Evolutionary conservation across 139 green algal species (phyloP).

Genomic region (Haematococcus sp.): DNA sequence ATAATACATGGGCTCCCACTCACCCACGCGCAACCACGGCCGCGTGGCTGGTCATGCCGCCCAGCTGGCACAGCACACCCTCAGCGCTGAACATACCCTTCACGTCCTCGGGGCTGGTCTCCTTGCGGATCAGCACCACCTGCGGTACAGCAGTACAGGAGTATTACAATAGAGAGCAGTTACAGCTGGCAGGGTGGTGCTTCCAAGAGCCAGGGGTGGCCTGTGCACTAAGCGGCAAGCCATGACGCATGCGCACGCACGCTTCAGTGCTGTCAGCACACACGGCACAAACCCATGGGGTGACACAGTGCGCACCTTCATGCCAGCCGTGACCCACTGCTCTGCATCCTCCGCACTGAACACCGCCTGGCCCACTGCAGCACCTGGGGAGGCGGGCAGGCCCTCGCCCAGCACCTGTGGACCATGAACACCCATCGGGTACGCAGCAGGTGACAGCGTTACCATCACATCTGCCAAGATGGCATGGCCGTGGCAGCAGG

Average conservation of each 20-base stretch:
- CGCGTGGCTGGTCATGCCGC: constrained; percentile 87
- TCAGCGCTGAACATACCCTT: constrained; percentile 68
- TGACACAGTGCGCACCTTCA: constrained; percentile 35
- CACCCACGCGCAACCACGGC: constrained; percentile 82
- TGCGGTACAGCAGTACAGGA: constrained; percentile 6
- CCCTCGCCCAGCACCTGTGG: constrained; percentile 19
- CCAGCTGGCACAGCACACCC: constrained; percentile 80
- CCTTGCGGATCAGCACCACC: constrained; percentile 72
- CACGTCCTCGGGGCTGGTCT: constrained; percentile 87
- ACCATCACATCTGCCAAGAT: too few species aligned
- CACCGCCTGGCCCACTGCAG: constrained; percentile 70
- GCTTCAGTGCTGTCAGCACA: too few species aligned
- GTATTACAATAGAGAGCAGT: too few species aligned
- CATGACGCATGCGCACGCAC: too few species aligned
- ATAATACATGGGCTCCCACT: too few species aligned
- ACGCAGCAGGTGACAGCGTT: too few species aligned
- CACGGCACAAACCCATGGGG: too few species aligned
- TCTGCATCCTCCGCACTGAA: constrained; percentile 85
- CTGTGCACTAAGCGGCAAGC: too few species aligned
- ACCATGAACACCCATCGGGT: too few species aligned
- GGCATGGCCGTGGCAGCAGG: too few species aligned
- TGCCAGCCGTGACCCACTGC: constrained; percentile 48
- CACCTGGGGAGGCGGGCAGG: constrained; percentile 36
- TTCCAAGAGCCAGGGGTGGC: too few species aligned
- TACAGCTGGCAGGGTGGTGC: too few species aligned